Conservation (phyloP, 768 basidiomycete species). For the Phanerochaete sordida region DNA sequence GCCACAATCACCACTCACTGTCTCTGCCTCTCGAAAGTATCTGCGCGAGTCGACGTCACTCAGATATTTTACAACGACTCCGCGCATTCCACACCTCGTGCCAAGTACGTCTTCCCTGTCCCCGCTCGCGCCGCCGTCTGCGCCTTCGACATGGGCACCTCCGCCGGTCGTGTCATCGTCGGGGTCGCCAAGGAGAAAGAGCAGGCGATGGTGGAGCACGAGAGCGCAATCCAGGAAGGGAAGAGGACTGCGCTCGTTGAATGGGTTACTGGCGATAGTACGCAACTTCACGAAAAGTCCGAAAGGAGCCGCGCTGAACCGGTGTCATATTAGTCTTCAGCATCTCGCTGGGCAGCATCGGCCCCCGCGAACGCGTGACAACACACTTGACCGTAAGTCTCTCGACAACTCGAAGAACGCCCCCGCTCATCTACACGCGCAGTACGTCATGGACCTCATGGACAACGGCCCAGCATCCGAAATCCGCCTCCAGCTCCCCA, state of each 20-base stretch:
- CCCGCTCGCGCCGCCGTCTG: constrained; percentile 54
- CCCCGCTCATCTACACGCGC: neutral
- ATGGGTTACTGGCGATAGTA: constrained; percentile 49
- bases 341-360: constrained; percentile 54
- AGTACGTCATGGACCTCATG: constrained; percentile 54
- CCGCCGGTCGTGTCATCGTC: constrained; percentile 38
- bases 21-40: constrained; percentile 1
- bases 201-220: constrained; percentile 36
- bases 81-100: constrained; percentile 32
- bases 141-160: constrained; percentile 45
- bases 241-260: constrained; percentile 43
- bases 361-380: constrained; percentile 36
- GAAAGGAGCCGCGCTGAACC: too few species aligned
- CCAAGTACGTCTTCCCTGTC: constrained; percentile 56
- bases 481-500: constrained; percentile 51
- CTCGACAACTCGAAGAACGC: constrained; percentile 3
- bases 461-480: constrained; percentile 45
- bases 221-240: constrained; percentile 37
- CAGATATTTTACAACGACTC: constrained; percentile 10
- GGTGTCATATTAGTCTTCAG: constrained; percentile 42
- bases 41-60: constrained; percentile 7
- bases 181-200: constrained; percentile 49
- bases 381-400: constrained; percentile 39
- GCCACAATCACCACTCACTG: neutral
- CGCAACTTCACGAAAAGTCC: too few species aligned